Percentiles rank a stretch among this genome's conserved stretches.
Conservation (phyloP, 2,329 filamentous ascomycete species). For the Colletotrichum graminicola region DNA sequence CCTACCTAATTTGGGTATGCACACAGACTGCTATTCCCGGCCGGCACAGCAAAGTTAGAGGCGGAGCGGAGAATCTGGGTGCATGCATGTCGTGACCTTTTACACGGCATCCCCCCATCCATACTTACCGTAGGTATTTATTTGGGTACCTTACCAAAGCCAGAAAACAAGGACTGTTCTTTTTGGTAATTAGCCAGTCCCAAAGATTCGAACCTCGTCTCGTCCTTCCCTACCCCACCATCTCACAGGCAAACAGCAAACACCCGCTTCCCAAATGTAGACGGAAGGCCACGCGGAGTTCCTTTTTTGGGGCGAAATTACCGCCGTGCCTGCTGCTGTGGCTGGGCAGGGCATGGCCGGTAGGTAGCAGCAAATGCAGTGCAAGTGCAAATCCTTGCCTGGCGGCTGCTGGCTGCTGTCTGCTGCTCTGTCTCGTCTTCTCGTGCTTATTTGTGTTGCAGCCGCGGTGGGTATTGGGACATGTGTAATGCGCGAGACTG, state of each 20-base stretch:
- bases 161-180: background rate
- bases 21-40: background rate
- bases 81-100: too few relatives aligned
- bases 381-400: background rate
- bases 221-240: too few relatives aligned
- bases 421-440: background rate
- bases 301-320: background rate
- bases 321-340: background rate
- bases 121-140: too few relatives aligned
- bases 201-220: background rate
- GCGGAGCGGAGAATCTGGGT: too few relatives aligned
- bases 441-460: slow-evolving; percentile 21
- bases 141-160: too few relatives aligned
- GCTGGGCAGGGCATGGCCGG: background rate
- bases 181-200: background rate
- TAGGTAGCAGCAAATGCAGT: background rate
- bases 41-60: background rate
- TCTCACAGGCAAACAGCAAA: background rate
- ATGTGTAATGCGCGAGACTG: slow-evolving; percentile 22
- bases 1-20: background rate
- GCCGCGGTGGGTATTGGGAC: slow-evolving; percentile 23
- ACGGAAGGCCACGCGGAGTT: background rate
- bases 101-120: too few relatives aligned
- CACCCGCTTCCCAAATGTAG: background rate
- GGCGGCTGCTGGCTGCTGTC: background rate